Evolutionary conservation across 139 green algal species (phyloP).

Genomic region (Astrephomene gubernaculifera): DNA sequence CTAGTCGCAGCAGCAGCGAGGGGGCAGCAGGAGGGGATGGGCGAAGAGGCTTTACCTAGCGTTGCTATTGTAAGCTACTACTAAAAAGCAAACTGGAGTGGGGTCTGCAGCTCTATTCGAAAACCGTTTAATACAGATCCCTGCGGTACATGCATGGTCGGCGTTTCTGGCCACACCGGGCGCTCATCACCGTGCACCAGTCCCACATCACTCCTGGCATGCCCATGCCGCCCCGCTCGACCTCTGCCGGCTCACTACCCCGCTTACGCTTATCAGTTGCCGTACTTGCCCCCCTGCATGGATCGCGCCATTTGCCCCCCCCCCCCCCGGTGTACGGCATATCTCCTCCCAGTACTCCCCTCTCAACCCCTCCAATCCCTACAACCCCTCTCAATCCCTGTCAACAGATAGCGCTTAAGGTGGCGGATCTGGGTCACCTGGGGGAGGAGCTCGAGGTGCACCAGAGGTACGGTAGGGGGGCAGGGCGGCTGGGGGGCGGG

Average conservation of each 20-base stretch:
- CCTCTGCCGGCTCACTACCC: too few relatives aligned
- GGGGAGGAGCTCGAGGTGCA: conserved; percentile 58
- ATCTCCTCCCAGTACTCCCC: not conserved
- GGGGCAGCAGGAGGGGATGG: not conserved
- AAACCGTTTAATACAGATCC: too few relatives aligned
- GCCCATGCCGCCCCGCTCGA: too few relatives aligned
- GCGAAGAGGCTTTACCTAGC: too few relatives aligned
- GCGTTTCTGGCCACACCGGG: too few relatives aligned
- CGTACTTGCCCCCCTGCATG: not conserved
- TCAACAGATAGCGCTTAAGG: conserved; percentile 64
- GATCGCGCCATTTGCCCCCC: not conserved
- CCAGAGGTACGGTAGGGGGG: conserved; percentile 62
- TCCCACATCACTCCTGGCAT: too few relatives aligned
- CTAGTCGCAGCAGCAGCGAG: not conserved
- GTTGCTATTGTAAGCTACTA: too few relatives aligned
- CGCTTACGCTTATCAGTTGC: not conserved
- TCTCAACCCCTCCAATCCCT: not conserved
- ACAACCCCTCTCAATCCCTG: not conserved
- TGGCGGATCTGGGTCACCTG: conserved; percentile 68
- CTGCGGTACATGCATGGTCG: not conserved
- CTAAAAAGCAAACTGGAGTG: not conserved
- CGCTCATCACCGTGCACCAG: too few relatives aligned
- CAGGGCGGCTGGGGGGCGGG: too few relatives aligned
- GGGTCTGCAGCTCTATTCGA: too few relatives aligned
- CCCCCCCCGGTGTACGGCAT: not conserved